Percentiles rank a stretch among this genome's conserved stretches.
Conservation (phyloP, 176 grass and related monocot species). For the Rhipidocladum racemiflorum region DNA sequence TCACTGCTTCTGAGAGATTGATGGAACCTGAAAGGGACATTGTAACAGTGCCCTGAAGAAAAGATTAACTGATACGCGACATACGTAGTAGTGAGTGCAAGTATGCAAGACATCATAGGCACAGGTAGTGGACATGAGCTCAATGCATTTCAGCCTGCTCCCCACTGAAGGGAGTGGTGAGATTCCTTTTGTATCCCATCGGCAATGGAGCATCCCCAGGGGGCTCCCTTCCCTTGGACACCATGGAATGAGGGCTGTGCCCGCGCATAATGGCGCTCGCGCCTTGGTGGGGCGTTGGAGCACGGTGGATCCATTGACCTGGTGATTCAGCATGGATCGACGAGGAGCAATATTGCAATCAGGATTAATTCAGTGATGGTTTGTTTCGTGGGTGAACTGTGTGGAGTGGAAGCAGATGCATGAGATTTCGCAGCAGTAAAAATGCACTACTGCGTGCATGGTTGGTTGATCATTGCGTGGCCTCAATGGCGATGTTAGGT, state of each 20-base stretch:
- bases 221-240: slow-evolving; percentile 2
- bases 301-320: slow-evolving; percentile 21
- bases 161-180: slow-evolving; percentile 47
- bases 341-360: neutral
- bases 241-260: neutral
- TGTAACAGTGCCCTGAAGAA: slow-evolving; percentile 35
- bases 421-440: slow-evolving; percentile 13
- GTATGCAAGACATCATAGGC: slow-evolving; percentile 25
- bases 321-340: slow-evolving; percentile 32
- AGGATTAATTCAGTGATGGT: neutral
- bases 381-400: slow-evolving; percentile 29
- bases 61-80: slow-evolving; percentile 27
- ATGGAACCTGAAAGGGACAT: slow-evolving; percentile 26
- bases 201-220: neutral
- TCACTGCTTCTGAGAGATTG: slow-evolving; percentile 28
- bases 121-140: slow-evolving; percentile 41
- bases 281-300: neutral
- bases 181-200: slow-evolving; percentile 30
- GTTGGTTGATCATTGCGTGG: slow-evolving; percentile 21
- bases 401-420: slow-evolving; percentile 31
- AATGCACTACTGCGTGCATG: slow-evolving; percentile 28
- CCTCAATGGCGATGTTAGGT: slow-evolving; percentile 37
- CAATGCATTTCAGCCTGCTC: slow-evolving; percentile 48
- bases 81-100: slow-evolving; percentile 39
- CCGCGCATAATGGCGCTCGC: neutral